phyloP scores from a whole-genome alignment of 352 stramenopile species.

The Globisporangium barbulae region DNA sequence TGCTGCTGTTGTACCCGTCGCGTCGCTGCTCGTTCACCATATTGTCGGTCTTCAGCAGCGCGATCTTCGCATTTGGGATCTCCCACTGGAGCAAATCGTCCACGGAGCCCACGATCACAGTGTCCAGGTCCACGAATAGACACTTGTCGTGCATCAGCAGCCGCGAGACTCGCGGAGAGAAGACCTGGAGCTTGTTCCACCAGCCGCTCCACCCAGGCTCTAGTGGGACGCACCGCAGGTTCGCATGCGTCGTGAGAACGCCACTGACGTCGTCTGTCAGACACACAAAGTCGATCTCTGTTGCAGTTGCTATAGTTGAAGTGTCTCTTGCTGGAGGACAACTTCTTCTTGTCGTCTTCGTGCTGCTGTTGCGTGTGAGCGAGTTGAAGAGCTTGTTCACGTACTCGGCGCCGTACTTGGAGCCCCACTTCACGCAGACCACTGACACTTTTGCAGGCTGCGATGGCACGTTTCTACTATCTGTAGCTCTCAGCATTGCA shows the following conservation, averaged over 20 bases:
- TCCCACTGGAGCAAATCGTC: slow-evolving; percentile 25
- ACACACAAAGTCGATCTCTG: slow-evolving; percentile 51
- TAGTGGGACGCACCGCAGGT: slow-evolving; percentile 31
- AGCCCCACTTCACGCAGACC: slow-evolving; percentile 86
- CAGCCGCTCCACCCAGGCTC: slow-evolving; percentile 46
- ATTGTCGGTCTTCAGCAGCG: slow-evolving; percentile 51
- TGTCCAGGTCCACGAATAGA: slow-evolving; percentile 78
- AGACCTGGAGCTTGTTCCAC: slow-evolving; percentile 84
- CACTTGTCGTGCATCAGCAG: slow-evolving; percentile 24
- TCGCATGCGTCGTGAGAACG: slow-evolving; percentile 18
- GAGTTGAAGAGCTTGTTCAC: slow-evolving; percentile 69
- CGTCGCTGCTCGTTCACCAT: slow-evolving; percentile 68
- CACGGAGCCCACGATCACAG: slow-evolving; percentile 53
- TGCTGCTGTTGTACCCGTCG: slow-evolving; percentile 71
- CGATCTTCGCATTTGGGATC: slow-evolving; percentile 13
- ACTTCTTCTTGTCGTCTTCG: not conserved
- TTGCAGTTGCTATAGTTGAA: not conserved
- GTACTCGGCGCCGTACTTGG: slow-evolving; percentile 79
- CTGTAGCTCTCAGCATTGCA: slow-evolving; percentile 93
- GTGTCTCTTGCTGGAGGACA: not conserved
- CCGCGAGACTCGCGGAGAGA: slow-evolving; percentile 24
- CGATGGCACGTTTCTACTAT: slow-evolving; percentile 87
- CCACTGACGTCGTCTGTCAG: slow-evolving; percentile 60
- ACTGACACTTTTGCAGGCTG: slow-evolving; percentile 28
- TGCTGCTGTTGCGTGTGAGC: slow-evolving; percentile 29